Percentiles rank a stretch among this genome's conserved stretches.
Evolutionary conservation across 352 stramenopile genomes (phyloP).

Genomic region (Globisporangium solare): DNA sequence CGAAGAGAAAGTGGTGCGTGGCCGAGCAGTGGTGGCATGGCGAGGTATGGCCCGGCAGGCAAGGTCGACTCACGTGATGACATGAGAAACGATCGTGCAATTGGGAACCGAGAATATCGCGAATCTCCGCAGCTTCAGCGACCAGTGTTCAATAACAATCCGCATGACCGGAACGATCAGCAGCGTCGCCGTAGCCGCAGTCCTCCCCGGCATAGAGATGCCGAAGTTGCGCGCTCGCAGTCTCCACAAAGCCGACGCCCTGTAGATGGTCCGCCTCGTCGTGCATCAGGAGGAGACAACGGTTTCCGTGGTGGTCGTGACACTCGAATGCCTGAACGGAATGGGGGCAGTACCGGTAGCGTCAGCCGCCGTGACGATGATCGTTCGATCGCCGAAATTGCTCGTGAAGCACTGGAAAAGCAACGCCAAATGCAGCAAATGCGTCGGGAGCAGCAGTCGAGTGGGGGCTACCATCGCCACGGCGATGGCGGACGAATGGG

Average conservation of each 20-base stretch:
- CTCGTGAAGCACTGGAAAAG: constrained; percentile 41
- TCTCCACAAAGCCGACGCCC: constrained; percentile 6
- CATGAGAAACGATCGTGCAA: constrained; percentile 12
- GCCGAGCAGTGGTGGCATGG: constrained; percentile 4
- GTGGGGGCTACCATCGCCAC: constrained; percentile 24
- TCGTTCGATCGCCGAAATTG: constrained; percentile 47
- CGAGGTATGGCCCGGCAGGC: constrained; percentile 12
- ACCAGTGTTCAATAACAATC: constrained; percentile 1
- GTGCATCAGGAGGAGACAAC: constrained; percentile 6
- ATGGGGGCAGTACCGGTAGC: neutral
- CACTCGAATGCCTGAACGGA: constrained; percentile 19
- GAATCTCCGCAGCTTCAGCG: neutral
- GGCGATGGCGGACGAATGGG: constrained; percentile 23
- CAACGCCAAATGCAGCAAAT: constrained; percentile 32
- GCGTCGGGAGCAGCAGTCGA: constrained; percentile 22
- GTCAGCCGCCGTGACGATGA: constrained; percentile 28
- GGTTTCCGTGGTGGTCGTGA: constrained; percentile 23
- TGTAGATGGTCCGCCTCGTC: neutral
- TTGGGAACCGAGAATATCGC: neutral
- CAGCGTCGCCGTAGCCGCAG: constrained; percentile 9
- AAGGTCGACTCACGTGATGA: constrained; percentile 14
- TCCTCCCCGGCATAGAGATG: constrained; percentile 8
- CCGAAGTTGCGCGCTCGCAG: neutral
- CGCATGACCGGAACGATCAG: constrained; percentile 1
- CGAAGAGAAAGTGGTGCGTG: constrained; percentile 6